These are phyloP conservation scores for Puccinia brachypodii DNA, from an alignment of 1,284 basidiomycete genomes.

Conservation along the genomic window DNA sequence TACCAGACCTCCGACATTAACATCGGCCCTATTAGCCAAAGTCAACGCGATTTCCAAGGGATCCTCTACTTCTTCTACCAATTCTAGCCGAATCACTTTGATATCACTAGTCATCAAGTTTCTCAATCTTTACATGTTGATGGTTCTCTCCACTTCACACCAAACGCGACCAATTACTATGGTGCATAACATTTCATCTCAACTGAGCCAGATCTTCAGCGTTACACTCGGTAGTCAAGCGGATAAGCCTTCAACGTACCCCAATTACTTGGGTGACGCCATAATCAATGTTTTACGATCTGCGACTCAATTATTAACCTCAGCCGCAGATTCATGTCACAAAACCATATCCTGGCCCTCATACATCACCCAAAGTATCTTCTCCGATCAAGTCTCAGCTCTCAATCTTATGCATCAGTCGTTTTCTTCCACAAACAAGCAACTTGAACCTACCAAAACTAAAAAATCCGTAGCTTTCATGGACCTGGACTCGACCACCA, in stretches of 20 bases:
- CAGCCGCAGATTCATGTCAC: neutral
- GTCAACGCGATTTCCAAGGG: slow-evolving; percentile 14
- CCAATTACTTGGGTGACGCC: slow-evolving; percentile 19
- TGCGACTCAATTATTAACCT: neutral
- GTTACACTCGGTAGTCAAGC: neutral
- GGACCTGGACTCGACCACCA: neutral
- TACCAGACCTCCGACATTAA: slow-evolving; percentile 11
- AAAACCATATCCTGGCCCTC: slow-evolving; percentile 22
- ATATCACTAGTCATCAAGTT: slow-evolving; percentile 44
- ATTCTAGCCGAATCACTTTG: neutral
- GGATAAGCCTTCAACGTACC: neutral
- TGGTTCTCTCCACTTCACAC: slow-evolving; percentile 31
- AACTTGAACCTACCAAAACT: neutral
- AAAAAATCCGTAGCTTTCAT: slow-evolving; percentile 35
- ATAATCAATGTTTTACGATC: slow-evolving; percentile 26
- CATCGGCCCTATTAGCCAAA: slow-evolving; percentile 32
- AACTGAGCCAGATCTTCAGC: slow-evolving; percentile 13
- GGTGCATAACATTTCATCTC: slow-evolving; percentile 22
- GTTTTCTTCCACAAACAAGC: neutral
- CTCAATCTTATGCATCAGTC: slow-evolving; percentile 14
- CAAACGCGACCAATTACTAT: slow-evolving; percentile 10
- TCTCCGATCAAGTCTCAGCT: slow-evolving; percentile 21
- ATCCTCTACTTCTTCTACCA: neutral
- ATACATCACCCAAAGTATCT: slow-evolving; percentile 29
- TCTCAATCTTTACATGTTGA: slow-evolving; percentile 38